Base-by-base conservation (phyloP, 1,284 basidiomycete genomes). In the Cystobasidiaceae sp. region DNA sequence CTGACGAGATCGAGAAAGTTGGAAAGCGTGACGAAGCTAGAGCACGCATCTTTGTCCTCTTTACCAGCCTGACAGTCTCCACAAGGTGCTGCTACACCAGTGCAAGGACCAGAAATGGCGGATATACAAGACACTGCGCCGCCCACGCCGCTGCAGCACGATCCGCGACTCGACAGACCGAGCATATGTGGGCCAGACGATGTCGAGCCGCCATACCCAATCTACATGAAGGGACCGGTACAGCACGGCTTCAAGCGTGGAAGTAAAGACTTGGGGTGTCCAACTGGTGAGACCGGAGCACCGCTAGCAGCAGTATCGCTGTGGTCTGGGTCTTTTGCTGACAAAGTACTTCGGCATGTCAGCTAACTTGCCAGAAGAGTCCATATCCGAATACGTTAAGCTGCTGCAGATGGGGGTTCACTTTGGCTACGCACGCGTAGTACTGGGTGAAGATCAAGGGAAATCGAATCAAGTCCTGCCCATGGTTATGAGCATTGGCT, bases 401-500 rank as follows among this genome's bases (percentile, higher is more conserved):
- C 74, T 50, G 64, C 73, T 70, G 69, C 70, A 56, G 71, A 89
- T 88, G 17, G 93, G 93, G 1, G 89, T 97, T 51, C 94, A 93
- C 79, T 97, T 87, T 75, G 94, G 93, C 32, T 97, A 86, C 76
- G 94, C 94, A 11, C 87, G 87, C 68, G 85, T 97, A 9, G 81
- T 85, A 21, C 75, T 81, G n/a, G 73, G 77, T 50, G 39, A 69
- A 25, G 59, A 65, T 23, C 23, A 7, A 63, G 65, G 46, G 6
- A 73, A 73, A 0, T 72, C 71, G 13, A 75, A 80, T 28, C 78
- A 80, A 66, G 90, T 96, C 1, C 81, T 86, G 72, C 93, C 94
- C 3, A 98, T 98, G 94, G 94, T 94, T 46, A 98, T 98, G 94
- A 93, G 90, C 75, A 81, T 97, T 4, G 94, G 94, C 2, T 91